phyloP scores from a whole-genome alignment of 2,329 filamentous ascomycete genomes.

The Nemania sp. region DNA sequence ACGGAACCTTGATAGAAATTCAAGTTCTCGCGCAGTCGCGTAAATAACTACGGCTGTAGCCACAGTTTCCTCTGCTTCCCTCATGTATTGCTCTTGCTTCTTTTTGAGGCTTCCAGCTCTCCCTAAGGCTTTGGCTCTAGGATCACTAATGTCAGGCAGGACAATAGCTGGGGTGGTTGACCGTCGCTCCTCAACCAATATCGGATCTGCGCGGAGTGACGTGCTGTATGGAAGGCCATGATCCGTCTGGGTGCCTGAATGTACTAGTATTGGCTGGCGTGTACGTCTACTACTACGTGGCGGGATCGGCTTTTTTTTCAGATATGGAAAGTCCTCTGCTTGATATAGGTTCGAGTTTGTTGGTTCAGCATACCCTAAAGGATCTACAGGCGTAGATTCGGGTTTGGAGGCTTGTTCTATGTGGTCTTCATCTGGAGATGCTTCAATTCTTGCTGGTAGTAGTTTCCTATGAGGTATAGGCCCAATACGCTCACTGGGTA shows the following conservation, averaged over 20 bases:
- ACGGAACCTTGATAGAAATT: conserved; percentile 42
- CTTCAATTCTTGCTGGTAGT: neutral
- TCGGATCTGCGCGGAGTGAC: neutral
- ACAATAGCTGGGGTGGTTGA: conserved; percentile 54
- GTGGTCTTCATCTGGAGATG: neutral
- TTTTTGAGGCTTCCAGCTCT: conserved; percentile 50
- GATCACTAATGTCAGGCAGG: conserved; percentile 49
- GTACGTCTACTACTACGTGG: conserved; percentile 30
- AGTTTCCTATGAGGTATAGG: neutral
- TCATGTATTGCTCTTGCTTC: conserved; percentile 51
- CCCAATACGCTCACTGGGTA: neutral
- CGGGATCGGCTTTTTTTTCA: conserved; percentile 25
- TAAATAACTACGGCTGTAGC: conserved; percentile 60
- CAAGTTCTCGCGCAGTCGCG: conserved; percentile 54
- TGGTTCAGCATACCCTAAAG: neutral
- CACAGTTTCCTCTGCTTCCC: conserved; percentile 56
- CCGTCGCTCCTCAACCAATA: conserved; percentile 38
- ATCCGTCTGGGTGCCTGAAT: conserved; percentile 41
- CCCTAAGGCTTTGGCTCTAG: conserved; percentile 46
- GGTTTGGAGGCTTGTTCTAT: neutral
- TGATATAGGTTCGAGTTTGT: neutral
- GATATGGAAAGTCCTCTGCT: neutral
- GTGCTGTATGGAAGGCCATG: conserved; percentile 9
- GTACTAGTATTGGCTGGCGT: conserved; percentile 31
- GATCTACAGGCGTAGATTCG: neutral